Percentiles rank a stretch among this genome's conserved stretches.
These are phyloP conservation scores for Cercospora zeina DNA, from an alignment of 2,329 filamentous ascomycete genomes.

Conservation along the genomic window DNA sequence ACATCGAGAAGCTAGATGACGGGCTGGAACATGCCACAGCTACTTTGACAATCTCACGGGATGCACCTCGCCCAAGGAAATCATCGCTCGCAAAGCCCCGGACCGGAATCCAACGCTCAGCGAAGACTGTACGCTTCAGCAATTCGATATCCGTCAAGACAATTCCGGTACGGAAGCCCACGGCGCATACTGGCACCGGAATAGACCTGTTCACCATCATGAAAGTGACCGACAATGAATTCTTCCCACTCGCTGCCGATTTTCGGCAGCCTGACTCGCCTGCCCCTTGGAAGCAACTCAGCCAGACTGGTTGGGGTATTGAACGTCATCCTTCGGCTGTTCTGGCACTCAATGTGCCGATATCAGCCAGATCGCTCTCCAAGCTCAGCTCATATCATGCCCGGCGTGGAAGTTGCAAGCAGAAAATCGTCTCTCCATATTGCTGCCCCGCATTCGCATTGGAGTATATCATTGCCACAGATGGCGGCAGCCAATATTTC, in stretches of 20 bases:
- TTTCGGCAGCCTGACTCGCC: constrained; percentile 20
- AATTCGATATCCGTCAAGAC: not conserved
- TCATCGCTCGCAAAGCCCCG: constrained; percentile 15
- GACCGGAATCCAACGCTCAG: not conserved
- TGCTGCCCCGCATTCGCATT: constrained; percentile 2
- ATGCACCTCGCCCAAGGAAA: constrained; percentile 7
- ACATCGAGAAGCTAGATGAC: constrained; percentile 16
- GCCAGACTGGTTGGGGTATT: constrained; percentile 13
- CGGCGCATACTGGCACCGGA: not conserved
- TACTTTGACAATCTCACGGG: constrained; percentile 6
- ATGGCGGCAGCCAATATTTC: not conserved
- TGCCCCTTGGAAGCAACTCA: constrained; percentile 16
- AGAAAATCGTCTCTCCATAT: not conserved
- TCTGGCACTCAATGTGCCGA: not conserved
- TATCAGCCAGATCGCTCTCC: not conserved
- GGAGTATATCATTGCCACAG: not conserved
- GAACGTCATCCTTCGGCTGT: not conserved
- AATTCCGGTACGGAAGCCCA: constrained; percentile 8
- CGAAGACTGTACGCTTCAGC: constrained; percentile 21
- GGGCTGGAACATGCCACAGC: constrained; percentile 17
- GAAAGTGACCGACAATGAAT: constrained; percentile 10
- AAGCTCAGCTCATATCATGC: not conserved
- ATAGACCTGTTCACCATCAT: constrained; percentile 9
- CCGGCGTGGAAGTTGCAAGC: not conserved
- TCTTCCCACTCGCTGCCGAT: constrained; percentile 6